Evolutionary conservation across 495 filamentous ascomycete species (phyloP), one percentile per base, ranked within the genome.

Genomic region (Penicillium pulvis): DNA sequence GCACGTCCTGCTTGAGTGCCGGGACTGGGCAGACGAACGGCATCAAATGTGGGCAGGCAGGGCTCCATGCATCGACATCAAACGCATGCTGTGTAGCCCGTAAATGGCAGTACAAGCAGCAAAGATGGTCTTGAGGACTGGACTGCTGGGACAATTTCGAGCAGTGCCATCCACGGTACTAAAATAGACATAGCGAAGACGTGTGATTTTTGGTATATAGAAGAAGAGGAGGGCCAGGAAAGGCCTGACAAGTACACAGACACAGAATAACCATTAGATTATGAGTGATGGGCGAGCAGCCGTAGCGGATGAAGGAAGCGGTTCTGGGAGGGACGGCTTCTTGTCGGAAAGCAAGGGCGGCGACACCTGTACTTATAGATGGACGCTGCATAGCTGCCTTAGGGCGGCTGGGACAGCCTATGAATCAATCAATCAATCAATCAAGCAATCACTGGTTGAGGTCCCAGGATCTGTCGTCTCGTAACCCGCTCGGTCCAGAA

Each of bases 1-100:
- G 6, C 68, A 77, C 30, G 54, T 77, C 54, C 57, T 75, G 36
- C 56, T 73, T 10, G 61, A 72, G 28, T 75, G 65, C 55, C 56
- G 59, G 45, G 65, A 68, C 55, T 69, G 57, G 61, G 47, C 12
- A n/a, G 66, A 68, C 24, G 62, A 67, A 52, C 54, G 63, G 63
- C 53, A 67, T 24, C 49, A 33, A 44, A 66, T 67, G 60, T 71
- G 45, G 60, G 61, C 62, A 68, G 59, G 57, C 57, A 60, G 33
- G 57, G 4, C 43, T 55, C 57, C 57, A 55, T 60, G 57, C 57
- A 55, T 60, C n/a, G 57, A 64, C 53, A 70, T 63, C 62, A 67
- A 62, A 53, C 51, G 57, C 57, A 59, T 63, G 47, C 48, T 57
- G 39, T 51, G 57, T 39, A 53, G 24, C 54, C 44, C 52, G 58